These are phyloP conservation scores for Agaricus subrufescens DNA, from an alignment of 768 basidiomycete genomes.

Conservation along the genomic window DNA sequence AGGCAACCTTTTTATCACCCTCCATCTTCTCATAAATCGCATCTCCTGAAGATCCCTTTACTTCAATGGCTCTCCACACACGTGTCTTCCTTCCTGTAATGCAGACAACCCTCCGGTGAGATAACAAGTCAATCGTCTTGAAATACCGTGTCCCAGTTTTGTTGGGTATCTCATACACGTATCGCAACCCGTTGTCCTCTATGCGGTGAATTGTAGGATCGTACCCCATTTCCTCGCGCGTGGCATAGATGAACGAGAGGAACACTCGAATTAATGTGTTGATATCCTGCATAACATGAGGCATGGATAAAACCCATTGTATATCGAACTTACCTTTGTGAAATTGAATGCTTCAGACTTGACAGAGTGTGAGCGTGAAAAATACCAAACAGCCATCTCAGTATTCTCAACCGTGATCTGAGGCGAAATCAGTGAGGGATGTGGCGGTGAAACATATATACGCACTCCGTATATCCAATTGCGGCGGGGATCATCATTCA, in stretches of 20 bases:
- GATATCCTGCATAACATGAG: not conserved
- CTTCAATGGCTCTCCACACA: constrained; percentile 11
- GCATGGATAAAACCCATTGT: not conserved
- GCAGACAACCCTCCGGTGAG: not conserved
- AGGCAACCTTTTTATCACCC: constrained; percentile 2
- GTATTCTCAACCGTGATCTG: constrained; percentile 10
- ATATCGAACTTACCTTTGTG: not conserved
- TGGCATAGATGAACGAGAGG: constrained; percentile 7
- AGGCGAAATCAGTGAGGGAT: not conserved
- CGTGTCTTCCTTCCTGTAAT: constrained; percentile 13
- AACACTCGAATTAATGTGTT: constrained; percentile 1
- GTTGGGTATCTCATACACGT: not conserved
- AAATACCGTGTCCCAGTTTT: not conserved
- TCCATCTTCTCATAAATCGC: not conserved
- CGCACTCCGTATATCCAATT: not conserved
- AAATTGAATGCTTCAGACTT: constrained; percentile 6
- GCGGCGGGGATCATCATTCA: not conserved
- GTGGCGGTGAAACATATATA: not conserved
- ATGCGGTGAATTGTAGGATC: constrained; percentile 1
- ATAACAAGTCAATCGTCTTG: not conserved
- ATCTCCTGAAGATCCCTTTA: not conserved
- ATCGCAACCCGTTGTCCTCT: not conserved
- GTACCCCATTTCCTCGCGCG: constrained; percentile 5
- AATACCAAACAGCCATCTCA: constrained; percentile 9
- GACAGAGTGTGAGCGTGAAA: constrained; percentile 9